Base-by-base conservation (phyloP, 352 stramenopile genomes). In the Pythium phragmiticola region DNA sequence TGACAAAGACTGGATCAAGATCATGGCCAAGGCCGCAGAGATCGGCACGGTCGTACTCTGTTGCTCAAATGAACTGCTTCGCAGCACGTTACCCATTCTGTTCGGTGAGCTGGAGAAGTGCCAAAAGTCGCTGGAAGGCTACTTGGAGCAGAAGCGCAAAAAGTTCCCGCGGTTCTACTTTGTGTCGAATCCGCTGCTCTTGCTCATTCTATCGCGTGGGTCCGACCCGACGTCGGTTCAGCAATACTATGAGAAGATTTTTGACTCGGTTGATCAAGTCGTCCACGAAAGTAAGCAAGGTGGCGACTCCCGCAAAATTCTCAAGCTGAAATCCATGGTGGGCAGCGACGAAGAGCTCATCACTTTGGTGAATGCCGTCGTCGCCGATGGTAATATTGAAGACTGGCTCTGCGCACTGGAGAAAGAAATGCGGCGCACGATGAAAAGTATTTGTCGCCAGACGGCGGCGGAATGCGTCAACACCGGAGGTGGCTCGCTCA, bases 161-260 rank as follows among this genome's bases (percentile, higher is more conserved):
- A 98, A 98, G 68, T 99, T 99, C 67, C 97, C 97, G 19, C 88
- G 97, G 21, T 99, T 99, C 81, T 99, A 99, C 77, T 99, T 99
- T 60, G 96, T 99, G 0, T 99, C 96, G 9, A 99, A 99, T 65
- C 93, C 96, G 2, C 96, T 95, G 51, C 73, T 99, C 34, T 78
- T 99, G 26, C 97, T 98, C 64, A 99, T 99, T 60, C 76, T 99
- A 19, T 99, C 95, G 11, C 95, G 99, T 68, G 97, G 92, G 39
- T 98, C 90, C 43, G 97, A 99, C 73, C 97, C 97, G 5, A 74
- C 98, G 63, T 97, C 94, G 67, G 99, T 99, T 90, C 98, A 99
- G 66, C 90, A 98, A 37, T 97, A 99, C 79, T 99, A 99, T 72
- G 96, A 99, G 65, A 99, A 99, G 70, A 93, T 99, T 11, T 99